Evolutionary conservation across 192 early-diverging fungal species (phyloP).

Genomic region (Entophlyctis helioformis): DNA sequence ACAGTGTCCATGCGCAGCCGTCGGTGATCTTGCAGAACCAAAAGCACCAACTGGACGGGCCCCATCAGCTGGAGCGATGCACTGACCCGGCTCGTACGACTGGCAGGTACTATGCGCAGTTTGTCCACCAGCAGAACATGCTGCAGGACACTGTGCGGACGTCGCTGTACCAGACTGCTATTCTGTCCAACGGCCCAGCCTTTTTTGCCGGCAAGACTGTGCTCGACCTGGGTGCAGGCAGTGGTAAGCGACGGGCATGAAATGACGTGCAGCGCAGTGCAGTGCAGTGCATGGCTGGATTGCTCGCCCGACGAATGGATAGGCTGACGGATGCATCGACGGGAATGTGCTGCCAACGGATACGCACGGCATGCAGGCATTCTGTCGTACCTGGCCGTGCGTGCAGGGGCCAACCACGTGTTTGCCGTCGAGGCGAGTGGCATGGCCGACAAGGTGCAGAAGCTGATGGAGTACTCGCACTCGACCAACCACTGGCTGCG

Average conservation of each 20-base stretch:
- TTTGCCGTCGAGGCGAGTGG: constrained; percentile 93
- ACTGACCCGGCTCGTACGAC: too few relatives aligned
- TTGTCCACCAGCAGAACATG: constrained; percentile 86
- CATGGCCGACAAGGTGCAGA: constrained; percentile 86
- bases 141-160: constrained; percentile 90
- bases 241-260: constrained; percentile 6
- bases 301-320: too few relatives aligned
- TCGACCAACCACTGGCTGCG: constrained; percentile 61
- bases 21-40: too few relatives aligned
- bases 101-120: too few relatives aligned
- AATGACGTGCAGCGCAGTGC: too few relatives aligned
- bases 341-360: too few relatives aligned
- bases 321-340: too few relatives aligned
- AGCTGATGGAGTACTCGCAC: constrained; percentile 49
- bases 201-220: constrained; percentile 73
- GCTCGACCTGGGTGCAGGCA: constrained; percentile 73
- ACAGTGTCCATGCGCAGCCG: too few relatives aligned
- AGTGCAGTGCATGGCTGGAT: too few relatives aligned
- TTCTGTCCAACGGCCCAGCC: constrained; percentile 60
- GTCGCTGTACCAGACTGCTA: constrained; percentile 87
- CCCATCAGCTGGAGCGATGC: too few relatives aligned
- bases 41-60: too few relatives aligned
- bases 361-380: constrained; percentile 44
- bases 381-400: constrained; percentile 87
- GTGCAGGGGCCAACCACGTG: constrained; percentile 85